Base-by-base conservation (phyloP, 257 asterid genomes). In the Oldenlandia corymbosa region DNA sequence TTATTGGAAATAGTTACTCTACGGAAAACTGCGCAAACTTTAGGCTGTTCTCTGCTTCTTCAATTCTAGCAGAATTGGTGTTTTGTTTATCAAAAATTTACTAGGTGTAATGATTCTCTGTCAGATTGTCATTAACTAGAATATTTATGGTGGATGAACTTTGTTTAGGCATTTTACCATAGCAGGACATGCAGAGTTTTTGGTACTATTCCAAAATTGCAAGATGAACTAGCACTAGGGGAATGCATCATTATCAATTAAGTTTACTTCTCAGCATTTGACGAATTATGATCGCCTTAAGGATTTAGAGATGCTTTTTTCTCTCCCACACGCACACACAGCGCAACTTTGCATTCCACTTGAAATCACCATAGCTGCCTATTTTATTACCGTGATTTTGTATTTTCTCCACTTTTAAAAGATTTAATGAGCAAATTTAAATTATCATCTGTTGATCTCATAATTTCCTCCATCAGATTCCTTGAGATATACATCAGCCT, bases 401-500 rank as follows among this genome's bases (percentile, higher is more conserved):
- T 43, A n/a, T 51, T 51, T 12, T 10, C 30, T 24, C 34, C 5
- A 27, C 32, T 23, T 0, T 24, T 23, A 10, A n/a, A 21, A 11
- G 14, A 60, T 41, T 0, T 43, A 7, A 26, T 5, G 49, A 26
- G 16, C 10, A 58, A 10, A 7, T 31, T 17, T 10, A n/a, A n/a
- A 11, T 46, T 39, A n/a, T 12, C 17, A 30, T 21, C 43, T 32
- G 36, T 21, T 67, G 37, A 58, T 47, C 26, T 53, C 28, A 5
- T 66, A 32, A 58, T 30, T 54, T 54, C 26, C 26, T 67, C 17
- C 31, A 39, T 61, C 82, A 86, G 97, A 89, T 86, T 89, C 97
- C 51, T 70, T 89, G 87, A 81, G 97, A 65, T 89, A 89, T 78
- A 86, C 97, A 45, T 84, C 97, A 48, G 97, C 95, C 21, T 63